Conservation (phyloP, 2,329 filamentous ascomycete genomes). For the Alternaria sp. region DNA sequence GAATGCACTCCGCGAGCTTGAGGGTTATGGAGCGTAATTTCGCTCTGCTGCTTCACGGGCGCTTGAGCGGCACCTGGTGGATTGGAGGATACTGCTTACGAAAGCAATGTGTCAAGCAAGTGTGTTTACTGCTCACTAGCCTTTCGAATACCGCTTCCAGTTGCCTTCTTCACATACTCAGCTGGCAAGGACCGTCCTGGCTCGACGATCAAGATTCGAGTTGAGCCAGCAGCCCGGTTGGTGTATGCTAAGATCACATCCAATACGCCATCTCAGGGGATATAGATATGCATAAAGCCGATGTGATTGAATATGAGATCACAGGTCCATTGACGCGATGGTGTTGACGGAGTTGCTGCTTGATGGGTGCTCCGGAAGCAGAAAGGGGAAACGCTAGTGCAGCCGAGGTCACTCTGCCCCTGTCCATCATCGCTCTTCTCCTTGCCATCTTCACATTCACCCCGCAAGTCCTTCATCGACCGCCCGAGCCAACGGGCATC, state of each 20-base stretch:
- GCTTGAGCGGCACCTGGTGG: neutral
- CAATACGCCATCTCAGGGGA: slow-evolving; percentile 10
- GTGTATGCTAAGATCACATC: slow-evolving; percentile 11
- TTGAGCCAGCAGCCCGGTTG: slow-evolving; percentile 6
- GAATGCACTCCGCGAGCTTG: neutral
- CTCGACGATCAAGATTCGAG: slow-evolving; percentile 45
- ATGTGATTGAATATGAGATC: slow-evolving; percentile 7
- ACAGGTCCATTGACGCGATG: slow-evolving; percentile 1
- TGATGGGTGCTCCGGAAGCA: slow-evolving; percentile 8
- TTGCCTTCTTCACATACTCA: neutral
- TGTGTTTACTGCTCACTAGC: neutral
- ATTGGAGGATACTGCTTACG: neutral
- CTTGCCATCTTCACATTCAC: neutral
- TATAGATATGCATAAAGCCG: slow-evolving; percentile 11
- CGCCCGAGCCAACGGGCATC: neutral
- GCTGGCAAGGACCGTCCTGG: neutral
- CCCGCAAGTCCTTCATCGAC: neutral
- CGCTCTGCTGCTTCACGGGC: neutral
- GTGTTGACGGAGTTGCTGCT: slow-evolving; percentile 11
- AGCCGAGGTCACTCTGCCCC: slow-evolving; percentile 13
- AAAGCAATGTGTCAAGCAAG: neutral
- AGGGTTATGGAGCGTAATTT: neutral
- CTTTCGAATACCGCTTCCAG: neutral
- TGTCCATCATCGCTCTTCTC: slow-evolving; percentile 1
- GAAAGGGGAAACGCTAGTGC: slow-evolving; percentile 23